phyloP scores from a whole-genome alignment of 805 yeast species.

The Metschnikowia matae region DNA sequence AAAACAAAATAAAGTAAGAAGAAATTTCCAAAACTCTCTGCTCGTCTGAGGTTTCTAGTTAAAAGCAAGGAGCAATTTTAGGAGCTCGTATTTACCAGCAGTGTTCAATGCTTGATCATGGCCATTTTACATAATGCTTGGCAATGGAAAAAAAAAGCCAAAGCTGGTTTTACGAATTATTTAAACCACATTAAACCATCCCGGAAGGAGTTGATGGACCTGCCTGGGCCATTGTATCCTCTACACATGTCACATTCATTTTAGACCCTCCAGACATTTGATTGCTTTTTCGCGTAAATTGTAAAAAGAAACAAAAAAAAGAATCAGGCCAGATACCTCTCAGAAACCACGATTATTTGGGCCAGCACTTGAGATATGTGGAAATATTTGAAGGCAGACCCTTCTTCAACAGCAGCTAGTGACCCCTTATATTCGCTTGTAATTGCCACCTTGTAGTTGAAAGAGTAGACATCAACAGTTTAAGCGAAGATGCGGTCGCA shows the following conservation, averaged over 20 bases:
- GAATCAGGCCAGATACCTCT: neutral
- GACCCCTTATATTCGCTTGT: neutral
- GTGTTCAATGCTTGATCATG: neutral
- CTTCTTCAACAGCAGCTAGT: neutral
- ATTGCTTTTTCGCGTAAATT: constrained; percentile 4
- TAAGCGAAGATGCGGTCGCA: constrained; percentile 2
- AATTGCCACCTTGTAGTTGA: neutral
- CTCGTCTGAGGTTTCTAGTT: neutral
- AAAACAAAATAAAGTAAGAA: neutral
- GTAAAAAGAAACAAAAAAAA: neutral
- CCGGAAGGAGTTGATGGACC: neutral
- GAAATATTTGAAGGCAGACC: neutral
- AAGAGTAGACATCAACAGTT: neutral
- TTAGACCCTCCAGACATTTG: neutral
- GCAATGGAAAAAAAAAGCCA: neutral
- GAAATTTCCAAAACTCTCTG: neutral
- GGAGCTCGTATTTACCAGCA: neutral
- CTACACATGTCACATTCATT: neutral
- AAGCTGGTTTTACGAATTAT: neutral
- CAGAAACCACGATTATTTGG: neutral
- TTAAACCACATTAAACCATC: neutral
- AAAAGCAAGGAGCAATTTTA: neutral
- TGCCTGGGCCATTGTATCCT: neutral
- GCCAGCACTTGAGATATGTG: neutral
- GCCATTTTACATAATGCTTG: neutral